These are phyloP conservation scores for Exophiala sp. DNA, from an alignment of 2,329 filamentous ascomycete species.

Conservation along the genomic window DNA sequence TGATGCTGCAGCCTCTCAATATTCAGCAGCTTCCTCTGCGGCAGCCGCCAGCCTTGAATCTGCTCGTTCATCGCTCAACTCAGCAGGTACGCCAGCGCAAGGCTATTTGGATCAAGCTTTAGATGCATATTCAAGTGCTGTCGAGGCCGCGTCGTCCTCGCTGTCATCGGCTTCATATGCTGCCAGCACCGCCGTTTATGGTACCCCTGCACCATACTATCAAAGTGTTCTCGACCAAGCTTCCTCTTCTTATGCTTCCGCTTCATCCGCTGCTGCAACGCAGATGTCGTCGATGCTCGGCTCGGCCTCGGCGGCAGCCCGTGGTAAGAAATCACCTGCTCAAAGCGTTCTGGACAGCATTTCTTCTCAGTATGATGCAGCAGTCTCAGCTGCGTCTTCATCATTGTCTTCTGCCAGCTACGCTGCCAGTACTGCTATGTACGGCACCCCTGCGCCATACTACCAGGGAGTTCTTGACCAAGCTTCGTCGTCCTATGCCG, in stretches of 20 bases:
- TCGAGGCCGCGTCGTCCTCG: slow-evolving; percentile 43
- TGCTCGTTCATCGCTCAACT: slow-evolving; percentile 50
- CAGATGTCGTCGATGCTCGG: slow-evolving; percentile 29
- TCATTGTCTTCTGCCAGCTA: slow-evolving; percentile 39
- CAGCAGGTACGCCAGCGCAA: slow-evolving; percentile 32
- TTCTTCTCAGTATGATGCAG: slow-evolving; percentile 43
- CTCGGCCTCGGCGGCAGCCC: no score
- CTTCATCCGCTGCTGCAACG: slow-evolving; percentile 38
- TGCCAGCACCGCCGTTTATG: slow-evolving; percentile 30
- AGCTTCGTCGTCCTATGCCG: slow-evolving; percentile 37
- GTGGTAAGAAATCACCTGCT: slow-evolving; percentile 27
- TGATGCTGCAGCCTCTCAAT: slow-evolving; percentile 45
- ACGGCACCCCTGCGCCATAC: slow-evolving; percentile 32
- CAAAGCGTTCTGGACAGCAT: slow-evolving; percentile 42
- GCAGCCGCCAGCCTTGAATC: slow-evolving; percentile 55
- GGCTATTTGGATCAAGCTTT: slow-evolving; percentile 43
- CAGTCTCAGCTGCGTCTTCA: slow-evolving; percentile 43
- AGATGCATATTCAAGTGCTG: slow-evolving; percentile 43
- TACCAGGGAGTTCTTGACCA: slow-evolving; percentile 36
- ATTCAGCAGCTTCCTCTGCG: slow-evolving; percentile 61
- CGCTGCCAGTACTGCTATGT: slow-evolving; percentile 29
- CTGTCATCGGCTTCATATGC: slow-evolving; percentile 37
- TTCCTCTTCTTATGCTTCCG: slow-evolving; percentile 36
- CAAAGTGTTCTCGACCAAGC: slow-evolving; percentile 36
- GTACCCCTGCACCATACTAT: slow-evolving; percentile 34